Percentiles rank a stretch among this genome's conserved stretches.
Evolutionary conservation across 1,284 basidiomycete species (phyloP).

Genomic region (Rhodotorula sp.): DNA sequence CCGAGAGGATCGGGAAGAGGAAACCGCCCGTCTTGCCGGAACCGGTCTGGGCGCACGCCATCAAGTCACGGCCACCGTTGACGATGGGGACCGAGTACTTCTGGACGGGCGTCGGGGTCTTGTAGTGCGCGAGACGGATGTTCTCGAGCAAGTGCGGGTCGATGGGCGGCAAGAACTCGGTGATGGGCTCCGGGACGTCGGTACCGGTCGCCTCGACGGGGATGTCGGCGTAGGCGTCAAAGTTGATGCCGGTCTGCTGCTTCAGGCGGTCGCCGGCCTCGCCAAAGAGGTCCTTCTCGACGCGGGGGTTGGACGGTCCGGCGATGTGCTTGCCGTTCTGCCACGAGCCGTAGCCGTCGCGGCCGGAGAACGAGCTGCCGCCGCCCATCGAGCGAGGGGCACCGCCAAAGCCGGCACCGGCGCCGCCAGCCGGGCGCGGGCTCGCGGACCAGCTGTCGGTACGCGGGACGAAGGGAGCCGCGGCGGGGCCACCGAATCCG

Average conservation of each 20-base stretch:
- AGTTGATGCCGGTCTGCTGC: slow-evolving; percentile 94
- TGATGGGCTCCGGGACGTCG: slow-evolving; percentile 90
- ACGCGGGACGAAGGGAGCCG: slow-evolving; percentile 27
- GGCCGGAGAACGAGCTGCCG: slow-evolving; percentile 40
- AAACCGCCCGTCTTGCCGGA: slow-evolving; percentile 99
- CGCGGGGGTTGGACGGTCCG: slow-evolving; percentile 75
- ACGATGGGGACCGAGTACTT: slow-evolving; percentile 99
- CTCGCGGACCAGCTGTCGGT: slow-evolving; percentile 19
- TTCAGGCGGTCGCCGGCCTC: slow-evolving; percentile 70
- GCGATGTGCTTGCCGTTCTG: slow-evolving; percentile 82
- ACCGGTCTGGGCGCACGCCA: slow-evolving; percentile 99
- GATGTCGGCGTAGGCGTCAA: slow-evolving; percentile 99
- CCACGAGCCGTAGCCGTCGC: slow-evolving; percentile 69
- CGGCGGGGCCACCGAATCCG: slow-evolving; percentile 25
- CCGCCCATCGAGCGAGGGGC: slow-evolving; percentile 9
- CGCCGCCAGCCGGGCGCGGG: slow-evolving; percentile 26
- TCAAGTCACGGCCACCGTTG: slow-evolving; percentile 83
- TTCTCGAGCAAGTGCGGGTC: slow-evolving; percentile 94
- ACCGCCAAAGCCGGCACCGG: slow-evolving; percentile 13
- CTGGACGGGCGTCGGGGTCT: slow-evolving; percentile 95
- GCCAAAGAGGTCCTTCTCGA: slow-evolving; percentile 96
- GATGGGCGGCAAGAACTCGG: slow-evolving; percentile 84
- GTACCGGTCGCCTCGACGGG: slow-evolving; percentile 97
- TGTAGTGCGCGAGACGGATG: slow-evolving; percentile 88
- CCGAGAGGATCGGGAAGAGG: slow-evolving; percentile 97